Evolutionary conservation across 441 rosid species (phyloP).

Genomic region (Breynia disticha): DNA sequence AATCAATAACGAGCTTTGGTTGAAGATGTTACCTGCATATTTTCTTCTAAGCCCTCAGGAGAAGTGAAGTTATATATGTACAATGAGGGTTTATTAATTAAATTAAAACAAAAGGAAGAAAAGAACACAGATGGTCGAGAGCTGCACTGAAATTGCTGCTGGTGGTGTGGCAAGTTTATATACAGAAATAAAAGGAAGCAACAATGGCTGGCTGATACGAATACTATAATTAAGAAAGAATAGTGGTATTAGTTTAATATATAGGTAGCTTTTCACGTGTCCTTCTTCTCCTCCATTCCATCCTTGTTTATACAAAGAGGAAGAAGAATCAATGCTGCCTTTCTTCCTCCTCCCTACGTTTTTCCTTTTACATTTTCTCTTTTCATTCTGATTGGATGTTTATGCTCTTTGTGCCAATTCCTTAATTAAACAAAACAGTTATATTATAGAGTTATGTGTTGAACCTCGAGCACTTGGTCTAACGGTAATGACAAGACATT

Average conservation of each 20-base stretch:
- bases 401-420: neutral
- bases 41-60: conserved; percentile 4
- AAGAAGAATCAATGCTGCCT: conserved; percentile 7
- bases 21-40: conserved; percentile 4
- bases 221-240: no score
- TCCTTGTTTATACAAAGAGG: conserved; percentile 10
- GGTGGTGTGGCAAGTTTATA: conserved; percentile 7
- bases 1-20: neutral
- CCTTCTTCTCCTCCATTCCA: conserved; percentile 17
- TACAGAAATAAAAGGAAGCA: neutral
- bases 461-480: no score
- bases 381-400: neutral
- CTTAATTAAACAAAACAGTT: neutral
- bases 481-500: no score
- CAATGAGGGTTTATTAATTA: conserved; percentile 18
- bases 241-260: no score
- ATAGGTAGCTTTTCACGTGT: conserved; percentile 14
- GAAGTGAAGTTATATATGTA: conserved; percentile 7
- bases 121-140: conserved; percentile 3
- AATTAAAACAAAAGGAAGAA: neutral
- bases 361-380: neutral
- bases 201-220: no score
- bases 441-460: no score
- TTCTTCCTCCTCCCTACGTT: conserved; percentile 12
- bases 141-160: conserved; percentile 15